Conservation (phyloP, 1,284 basidiomycete species). For the Apiotrichum domesticum region DNA sequence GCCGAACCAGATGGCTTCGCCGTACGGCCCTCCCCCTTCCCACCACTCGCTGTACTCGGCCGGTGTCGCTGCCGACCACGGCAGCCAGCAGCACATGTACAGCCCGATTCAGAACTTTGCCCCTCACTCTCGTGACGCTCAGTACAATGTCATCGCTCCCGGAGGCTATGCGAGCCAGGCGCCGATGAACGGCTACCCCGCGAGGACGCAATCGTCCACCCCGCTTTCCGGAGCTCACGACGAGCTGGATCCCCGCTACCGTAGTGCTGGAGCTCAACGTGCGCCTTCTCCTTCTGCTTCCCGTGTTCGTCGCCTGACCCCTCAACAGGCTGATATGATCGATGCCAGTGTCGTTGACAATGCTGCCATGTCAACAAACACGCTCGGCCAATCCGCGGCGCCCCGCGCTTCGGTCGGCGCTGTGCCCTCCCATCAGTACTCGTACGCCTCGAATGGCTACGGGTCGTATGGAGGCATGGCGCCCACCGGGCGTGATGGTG, state of each 20-base stretch:
- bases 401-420: slow-evolving; percentile 2
- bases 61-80: slow-evolving; percentile 32
- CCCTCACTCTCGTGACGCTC: slow-evolving; percentile 36
- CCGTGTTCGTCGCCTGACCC: slow-evolving; percentile 23
- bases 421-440: not conserved
- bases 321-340: slow-evolving; percentile 27
- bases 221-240: slow-evolving; percentile 28
- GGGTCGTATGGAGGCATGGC: slow-evolving; percentile 4
- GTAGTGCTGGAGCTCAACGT: slow-evolving; percentile 17
- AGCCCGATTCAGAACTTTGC: slow-evolving; percentile 33
- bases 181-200: slow-evolving; percentile 36
- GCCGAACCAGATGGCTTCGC: slow-evolving; percentile 26
- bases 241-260: slow-evolving; percentile 20
- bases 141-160: slow-evolving; percentile 30
- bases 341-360: slow-evolving; percentile 35
- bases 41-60: slow-evolving; percentile 33
- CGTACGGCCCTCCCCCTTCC: slow-evolving; percentile 23
- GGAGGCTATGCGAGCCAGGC: slow-evolving; percentile 29
- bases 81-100: slow-evolving; percentile 33
- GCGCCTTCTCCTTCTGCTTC: slow-evolving; percentile 3
- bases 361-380: slow-evolving; percentile 21
- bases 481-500: not conserved
- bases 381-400: slow-evolving; percentile 5
- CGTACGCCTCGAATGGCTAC: slow-evolving; percentile 2
- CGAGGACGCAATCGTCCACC: slow-evolving; percentile 37